Evolutionary conservation across 345 rosid species (phyloP).

Genomic region (Aurinia saxatilis): DNA sequence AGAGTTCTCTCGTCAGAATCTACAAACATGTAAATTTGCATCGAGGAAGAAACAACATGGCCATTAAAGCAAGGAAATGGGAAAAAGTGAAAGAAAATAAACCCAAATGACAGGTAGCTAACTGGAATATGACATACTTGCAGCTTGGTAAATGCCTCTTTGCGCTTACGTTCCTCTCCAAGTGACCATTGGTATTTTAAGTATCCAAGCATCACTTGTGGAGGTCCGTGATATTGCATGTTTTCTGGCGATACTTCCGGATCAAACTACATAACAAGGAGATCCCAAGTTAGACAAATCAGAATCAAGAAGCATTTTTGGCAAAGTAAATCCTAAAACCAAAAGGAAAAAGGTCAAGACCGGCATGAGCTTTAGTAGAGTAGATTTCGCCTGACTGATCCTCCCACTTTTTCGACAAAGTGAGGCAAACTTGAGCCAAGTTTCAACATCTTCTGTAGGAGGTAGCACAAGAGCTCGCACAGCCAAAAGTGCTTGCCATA

Average conservation of each 20-base stretch:
- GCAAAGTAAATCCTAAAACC: neutral
- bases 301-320: conserved; percentile 8
- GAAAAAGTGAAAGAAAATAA: conserved; percentile 2
- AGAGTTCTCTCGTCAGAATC: conserved; percentile 70
- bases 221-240: conserved; percentile 76
- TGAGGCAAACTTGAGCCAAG: conserved; percentile 93
- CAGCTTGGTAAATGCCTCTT: conserved; percentile 80
- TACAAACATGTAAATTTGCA: conserved; percentile 24
- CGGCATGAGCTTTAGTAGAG: conserved; percentile 86
- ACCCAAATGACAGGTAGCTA: conserved; percentile 5
- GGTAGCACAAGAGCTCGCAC: conserved; percentile 95
- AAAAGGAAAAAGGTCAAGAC: conserved; percentile 28
- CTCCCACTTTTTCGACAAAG: conserved; percentile 88
- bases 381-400: conserved; percentile 94
- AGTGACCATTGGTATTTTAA: conserved; percentile 95
- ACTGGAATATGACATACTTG: conserved; percentile 44
- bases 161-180: conserved; percentile 91
- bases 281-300: conserved; percentile 9
- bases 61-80: conserved; percentile 2
- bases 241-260: conserved; percentile 75
- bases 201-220: conserved; percentile 95
- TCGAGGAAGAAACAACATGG: conserved; percentile 16
- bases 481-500: conserved; percentile 86
- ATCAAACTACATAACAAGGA: conserved; percentile 57
- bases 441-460: conserved; percentile 86